These are phyloP conservation scores for Pythium brachiatum DNA, from an alignment of 352 stramenopile species.

Conservation along the genomic window DNA sequence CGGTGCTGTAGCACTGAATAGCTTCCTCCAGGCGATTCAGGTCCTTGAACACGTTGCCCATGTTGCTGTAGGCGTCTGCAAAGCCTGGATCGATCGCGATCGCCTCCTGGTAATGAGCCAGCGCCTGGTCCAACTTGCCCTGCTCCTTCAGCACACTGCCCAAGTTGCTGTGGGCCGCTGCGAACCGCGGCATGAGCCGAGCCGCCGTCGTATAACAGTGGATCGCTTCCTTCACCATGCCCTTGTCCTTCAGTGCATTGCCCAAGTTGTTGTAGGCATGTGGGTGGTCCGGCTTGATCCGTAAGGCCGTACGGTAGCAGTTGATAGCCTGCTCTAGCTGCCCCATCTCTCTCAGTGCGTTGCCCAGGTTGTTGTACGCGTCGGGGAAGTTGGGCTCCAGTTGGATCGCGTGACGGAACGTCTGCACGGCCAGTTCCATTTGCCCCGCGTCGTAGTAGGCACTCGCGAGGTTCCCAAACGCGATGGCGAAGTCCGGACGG, in stretches of 20 bases:
- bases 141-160: constrained; percentile 94
- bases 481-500: constrained; percentile 90
- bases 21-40: constrained; percentile 84
- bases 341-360: constrained; percentile 85
- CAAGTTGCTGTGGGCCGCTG: constrained; percentile 92
- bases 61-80: constrained; percentile 92
- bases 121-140: constrained; percentile 90
- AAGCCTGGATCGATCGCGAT: constrained; percentile 92
- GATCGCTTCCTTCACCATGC: constrained; percentile 91
- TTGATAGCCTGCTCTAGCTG: constrained; percentile 78
- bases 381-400: constrained; percentile 92
- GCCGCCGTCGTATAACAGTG: constrained; percentile 93
- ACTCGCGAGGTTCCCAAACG: constrained; percentile 89
- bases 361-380: constrained; percentile 94
- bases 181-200: constrained; percentile 89
- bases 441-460: constrained; percentile 89
- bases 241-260: constrained; percentile 91
- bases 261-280: constrained; percentile 95
- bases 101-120: constrained; percentile 93
- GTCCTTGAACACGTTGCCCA: constrained; percentile 95
- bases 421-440: constrained; percentile 78
- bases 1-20: constrained; percentile 88
- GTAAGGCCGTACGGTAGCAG: constrained; percentile 88
- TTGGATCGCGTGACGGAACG: constrained; percentile 90
- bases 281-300: constrained; percentile 90